Base-by-base conservation (phyloP, 805 yeast genomes). In the Metschnikowia lachancei region DNA sequence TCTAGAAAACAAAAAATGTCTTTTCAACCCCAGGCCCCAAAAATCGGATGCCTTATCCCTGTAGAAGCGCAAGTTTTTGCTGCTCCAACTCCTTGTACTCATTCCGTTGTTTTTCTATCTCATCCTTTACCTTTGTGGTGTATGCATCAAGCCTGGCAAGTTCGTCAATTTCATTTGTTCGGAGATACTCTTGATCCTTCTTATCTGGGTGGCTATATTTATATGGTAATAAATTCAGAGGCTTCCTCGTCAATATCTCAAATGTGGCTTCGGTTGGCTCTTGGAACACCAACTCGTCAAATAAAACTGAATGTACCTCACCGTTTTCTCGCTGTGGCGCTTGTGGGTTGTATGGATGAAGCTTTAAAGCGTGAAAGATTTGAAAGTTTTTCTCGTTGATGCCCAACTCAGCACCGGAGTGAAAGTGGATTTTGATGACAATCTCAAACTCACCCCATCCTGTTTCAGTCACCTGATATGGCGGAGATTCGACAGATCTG, bases 381-480 rank as follows among this genome's bases (percentile, higher is more conserved):
- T 83, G 85, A 39, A 94, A 69, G 64, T 86, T 83, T 70, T 94
- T 94, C 61, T 94, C 99, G 55, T 83, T 84, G 29, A 71, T 67
- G 2, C 75, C 75, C 35, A 72, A 57, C 38, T 72, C 77, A 13
- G 95, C 84, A 26, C 87, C 95, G n/a, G 83, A 77, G 32, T 82
- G 83, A 64, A 94, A 94, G 63, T 83, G 91, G 14, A 94, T 80
- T 61, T 91, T 87, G 45, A 94, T 83, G 31, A 87, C 80, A 51
- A 94, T 85, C 60, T 94, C 99, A 66, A 94, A 94, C 65, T 94
- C 99, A 55, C 99, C 99, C 99, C 99, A 94, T 0, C 99, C 99
- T 0, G 98, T 87, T 61, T 94, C 99, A 1, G 96, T 86, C 24
- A 94, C 89, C 63, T 90, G 95, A 59, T 85, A 94, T 0, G 99